Evolutionary conservation across 139 green algal species (phyloP).

Genomic region (Spirogloea muscicola): DNA sequence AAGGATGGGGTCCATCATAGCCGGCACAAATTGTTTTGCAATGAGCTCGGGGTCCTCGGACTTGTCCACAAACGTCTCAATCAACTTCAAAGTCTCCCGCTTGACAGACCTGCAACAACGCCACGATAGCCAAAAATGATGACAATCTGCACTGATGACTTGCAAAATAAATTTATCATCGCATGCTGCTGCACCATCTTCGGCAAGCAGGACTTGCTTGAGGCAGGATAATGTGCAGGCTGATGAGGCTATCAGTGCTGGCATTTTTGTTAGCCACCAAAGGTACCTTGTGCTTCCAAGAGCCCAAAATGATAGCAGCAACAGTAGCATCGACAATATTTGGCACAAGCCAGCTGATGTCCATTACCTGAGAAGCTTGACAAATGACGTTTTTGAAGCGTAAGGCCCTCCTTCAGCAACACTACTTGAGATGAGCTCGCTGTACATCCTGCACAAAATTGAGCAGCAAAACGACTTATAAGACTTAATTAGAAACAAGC

Average conservation of each 20-base stretch:
- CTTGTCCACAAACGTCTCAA: slow-evolving; percentile 92
- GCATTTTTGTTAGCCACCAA: neutral
- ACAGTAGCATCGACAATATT: neutral
- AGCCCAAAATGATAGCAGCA: neutral
- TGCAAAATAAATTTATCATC: neutral
- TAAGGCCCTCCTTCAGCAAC: slow-evolving; percentile 79
- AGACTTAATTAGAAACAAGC: too few species aligned
- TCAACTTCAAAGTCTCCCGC: slow-evolving; percentile 60
- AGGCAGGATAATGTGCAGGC: neutral
- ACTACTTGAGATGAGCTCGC: slow-evolving; percentile 73
- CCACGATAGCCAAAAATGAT: neutral
- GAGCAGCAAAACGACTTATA: too few species aligned
- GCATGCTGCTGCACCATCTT: neutral
- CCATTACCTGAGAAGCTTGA: slow-evolving; percentile 84
- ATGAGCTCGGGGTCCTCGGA: slow-evolving; percentile 68
- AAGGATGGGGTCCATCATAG: slow-evolving; percentile 94
- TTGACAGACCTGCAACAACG: slow-evolving; percentile 46
- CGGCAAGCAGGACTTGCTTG: neutral
- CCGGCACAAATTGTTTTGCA: slow-evolving; percentile 73
- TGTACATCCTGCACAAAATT: slow-evolving; percentile 84
- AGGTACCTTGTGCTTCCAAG: neutral
- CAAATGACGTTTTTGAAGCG: slow-evolving; percentile 67
- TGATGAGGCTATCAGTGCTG: neutral
- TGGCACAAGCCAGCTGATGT: neutral
- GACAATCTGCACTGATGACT: neutral